Conservation (phyloP, 2,329 filamentous ascomycete genomes). For the Clonostachys rosea region DNA sequence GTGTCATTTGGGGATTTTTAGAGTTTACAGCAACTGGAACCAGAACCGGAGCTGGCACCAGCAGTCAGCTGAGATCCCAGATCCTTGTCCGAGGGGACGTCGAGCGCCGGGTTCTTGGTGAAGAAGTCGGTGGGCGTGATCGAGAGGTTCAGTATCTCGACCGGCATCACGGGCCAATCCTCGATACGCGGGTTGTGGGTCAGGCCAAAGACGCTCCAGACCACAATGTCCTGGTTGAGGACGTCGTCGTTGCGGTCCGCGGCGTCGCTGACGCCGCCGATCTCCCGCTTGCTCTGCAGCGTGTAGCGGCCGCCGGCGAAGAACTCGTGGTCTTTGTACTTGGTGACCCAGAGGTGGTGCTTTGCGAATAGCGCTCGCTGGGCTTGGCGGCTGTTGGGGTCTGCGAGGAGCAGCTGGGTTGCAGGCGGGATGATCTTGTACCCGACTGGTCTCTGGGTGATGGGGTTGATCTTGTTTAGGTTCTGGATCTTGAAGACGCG, state of each 20-base stretch:
- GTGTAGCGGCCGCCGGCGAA: constrained; percentile 37
- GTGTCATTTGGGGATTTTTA: too few relatives aligned
- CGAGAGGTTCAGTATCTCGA: constrained; percentile 42
- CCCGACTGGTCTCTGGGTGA: constrained; percentile 37
- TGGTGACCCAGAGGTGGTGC: constrained; percentile 41
- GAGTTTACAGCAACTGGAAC: too few relatives aligned
- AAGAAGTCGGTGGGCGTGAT: constrained; percentile 47
- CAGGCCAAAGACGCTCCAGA: constrained; percentile 54
- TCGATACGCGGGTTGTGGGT: constrained; percentile 63
- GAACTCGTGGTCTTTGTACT: constrained; percentile 36
- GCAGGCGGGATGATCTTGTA: constrained; percentile 39
- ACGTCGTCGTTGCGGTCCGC: constrained; percentile 37
- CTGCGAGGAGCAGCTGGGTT: constrained; percentile 32
- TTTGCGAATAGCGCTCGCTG: constrained; percentile 33
- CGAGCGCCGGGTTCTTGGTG: constrained; percentile 38
- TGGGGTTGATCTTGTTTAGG: constrained; percentile 29
- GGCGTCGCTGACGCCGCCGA: constrained; percentile 29
- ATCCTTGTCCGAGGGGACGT: constrained; percentile 22
- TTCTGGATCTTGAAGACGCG: constrained; percentile 47
- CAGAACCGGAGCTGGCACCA: too few relatives aligned
- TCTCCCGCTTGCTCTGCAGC: constrained; percentile 31
- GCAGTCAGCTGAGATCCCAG: constrained; percentile 1
- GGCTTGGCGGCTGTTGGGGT: constrained; percentile 30
- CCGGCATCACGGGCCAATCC: constrained; percentile 67
- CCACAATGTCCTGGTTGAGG: constrained; percentile 45